Evolutionary conservation across 345 rosid genomes (phyloP).

Genomic region (Euphorbia lathyris): DNA sequence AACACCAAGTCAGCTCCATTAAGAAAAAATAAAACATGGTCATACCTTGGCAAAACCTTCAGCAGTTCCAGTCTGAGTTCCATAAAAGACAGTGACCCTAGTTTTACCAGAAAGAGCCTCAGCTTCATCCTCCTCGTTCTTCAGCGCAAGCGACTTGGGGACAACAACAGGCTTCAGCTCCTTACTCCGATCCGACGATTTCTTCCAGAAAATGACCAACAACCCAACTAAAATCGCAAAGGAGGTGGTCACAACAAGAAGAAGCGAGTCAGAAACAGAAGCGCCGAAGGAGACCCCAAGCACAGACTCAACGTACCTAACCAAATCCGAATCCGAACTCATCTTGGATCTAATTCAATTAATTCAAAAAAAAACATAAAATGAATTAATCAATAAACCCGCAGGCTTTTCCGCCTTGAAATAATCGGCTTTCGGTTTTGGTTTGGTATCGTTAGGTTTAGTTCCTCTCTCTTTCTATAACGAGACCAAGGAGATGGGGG

Average conservation of each 20-base stretch:
- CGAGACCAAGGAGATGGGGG: conserved; percentile 9
- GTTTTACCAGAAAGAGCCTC: conserved; percentile 42
- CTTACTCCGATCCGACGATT: conserved; percentile 45
- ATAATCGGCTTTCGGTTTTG: neutral
- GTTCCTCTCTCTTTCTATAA: neutral
- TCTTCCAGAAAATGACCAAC: conserved; percentile 52
- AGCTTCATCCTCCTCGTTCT: conserved; percentile 29
- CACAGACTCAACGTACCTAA: conserved; percentile 43
- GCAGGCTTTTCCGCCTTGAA: neutral
- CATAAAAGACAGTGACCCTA: conserved; percentile 79
- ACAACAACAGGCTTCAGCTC: conserved; percentile 49
- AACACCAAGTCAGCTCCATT: neutral
- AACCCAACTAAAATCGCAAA: conserved; percentile 51
- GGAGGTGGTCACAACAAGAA: conserved; percentile 54
- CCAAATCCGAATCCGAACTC: conserved; percentile 38
- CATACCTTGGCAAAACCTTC: conserved; percentile 94
- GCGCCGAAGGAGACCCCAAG: conserved; percentile 39
- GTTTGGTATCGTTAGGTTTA: neutral
- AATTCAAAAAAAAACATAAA: neutral
- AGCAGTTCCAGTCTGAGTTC: conserved; percentile 95
- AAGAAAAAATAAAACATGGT: neutral
- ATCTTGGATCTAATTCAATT: neutral
- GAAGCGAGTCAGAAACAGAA: conserved; percentile 44
- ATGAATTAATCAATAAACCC: neutral
- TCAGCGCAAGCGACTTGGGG: conserved; percentile 39